Percentiles rank a stretch among this genome's conserved stretches.
Evolutionary conservation across 441 rosid genomes (phyloP).

Genomic region (California macrophylla): DNA sequence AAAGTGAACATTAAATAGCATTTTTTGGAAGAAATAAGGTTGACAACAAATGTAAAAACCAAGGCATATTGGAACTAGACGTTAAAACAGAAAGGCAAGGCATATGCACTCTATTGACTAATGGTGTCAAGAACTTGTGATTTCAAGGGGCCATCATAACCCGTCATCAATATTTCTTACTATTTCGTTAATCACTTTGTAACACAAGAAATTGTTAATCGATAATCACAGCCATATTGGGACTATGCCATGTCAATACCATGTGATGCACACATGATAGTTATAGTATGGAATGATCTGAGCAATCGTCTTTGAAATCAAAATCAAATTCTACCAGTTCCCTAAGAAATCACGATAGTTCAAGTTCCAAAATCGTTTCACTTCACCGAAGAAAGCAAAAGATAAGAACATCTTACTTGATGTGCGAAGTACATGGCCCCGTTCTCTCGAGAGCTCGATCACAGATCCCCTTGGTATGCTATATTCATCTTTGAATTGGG

Average conservation of each 20-base stretch:
- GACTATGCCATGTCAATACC: neutral
- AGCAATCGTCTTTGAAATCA: neutral
- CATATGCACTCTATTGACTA: no score
- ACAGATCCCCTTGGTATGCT: constrained; percentile 67
- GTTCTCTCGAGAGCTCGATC: constrained; percentile 66
- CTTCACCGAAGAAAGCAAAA: neutral
- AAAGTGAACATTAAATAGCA: neutral
- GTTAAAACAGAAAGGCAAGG: neutral
- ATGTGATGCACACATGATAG: no score
- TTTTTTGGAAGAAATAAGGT: neutral
- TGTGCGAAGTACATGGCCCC: constrained; percentile 52
- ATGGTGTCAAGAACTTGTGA: no score
- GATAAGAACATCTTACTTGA: constrained; percentile 40
- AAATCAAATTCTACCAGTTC: neutral
- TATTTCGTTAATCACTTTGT: no score
- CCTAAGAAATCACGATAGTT: neutral
- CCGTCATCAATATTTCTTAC: no score
- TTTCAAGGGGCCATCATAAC: no score
- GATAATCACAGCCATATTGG: neutral
- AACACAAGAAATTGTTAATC: no score
- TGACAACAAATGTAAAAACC: neutral
- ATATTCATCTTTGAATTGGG: constrained; percentile 79
- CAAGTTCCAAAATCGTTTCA: no score
- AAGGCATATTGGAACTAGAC: neutral
- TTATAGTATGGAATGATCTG: neutral